Base-by-base conservation (phyloP, 768 basidiomycete genomes). In the Boletus eberwhitei region DNA sequence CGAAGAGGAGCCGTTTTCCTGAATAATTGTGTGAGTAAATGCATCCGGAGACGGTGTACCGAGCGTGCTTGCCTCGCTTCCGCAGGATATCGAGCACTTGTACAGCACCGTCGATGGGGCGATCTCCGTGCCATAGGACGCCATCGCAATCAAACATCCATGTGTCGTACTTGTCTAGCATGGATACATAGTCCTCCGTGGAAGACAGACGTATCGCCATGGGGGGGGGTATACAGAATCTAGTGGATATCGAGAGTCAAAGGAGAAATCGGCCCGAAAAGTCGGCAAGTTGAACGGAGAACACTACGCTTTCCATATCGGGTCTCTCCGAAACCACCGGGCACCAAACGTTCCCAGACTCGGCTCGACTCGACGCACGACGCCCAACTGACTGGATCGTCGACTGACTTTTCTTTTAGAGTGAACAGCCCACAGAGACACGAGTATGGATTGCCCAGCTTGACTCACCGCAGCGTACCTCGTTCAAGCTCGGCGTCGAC, bases 71-170 rank as follows among this genome's bases (percentile, higher is more conserved):
- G 90, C 93, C 86, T 70, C 79, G 79, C 55, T 77, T 76, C 57
- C 94, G 82, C 60, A 97, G 75, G 54, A 87, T 73, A 45, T 78
- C 73, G 59, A 98, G 77, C 19, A 92, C 90, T 42, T 93, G 82
- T 39, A 82, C 72, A 3, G 85, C 87, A 9, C 92, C 92, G 16
- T 91, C 86, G 61, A 95, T 82, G 31, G 89, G 75, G 45, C 79
- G 76, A 71, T 89, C 87, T 16, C 90, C 94, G 53, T 86, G 84
- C 91, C 95, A 98, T 34, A 98, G 77, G 21, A 98, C 95, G 14
- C 94, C 95, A 66, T 98, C 94, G 67, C 95, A 98, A 72, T 98
- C 94, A 59, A 97, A 90, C 73, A 98, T 80, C 86, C 93, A 96
- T 26, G 94, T 96, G 68, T 98, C 94, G 69, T 88, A 93, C 65